A percentile compares a stretch with the other conserved stretches of the same genome.
Evolutionary conservation across 2,329 filamentous ascomycete species (phyloP).

Genomic region (Helminthosporium solani): DNA sequence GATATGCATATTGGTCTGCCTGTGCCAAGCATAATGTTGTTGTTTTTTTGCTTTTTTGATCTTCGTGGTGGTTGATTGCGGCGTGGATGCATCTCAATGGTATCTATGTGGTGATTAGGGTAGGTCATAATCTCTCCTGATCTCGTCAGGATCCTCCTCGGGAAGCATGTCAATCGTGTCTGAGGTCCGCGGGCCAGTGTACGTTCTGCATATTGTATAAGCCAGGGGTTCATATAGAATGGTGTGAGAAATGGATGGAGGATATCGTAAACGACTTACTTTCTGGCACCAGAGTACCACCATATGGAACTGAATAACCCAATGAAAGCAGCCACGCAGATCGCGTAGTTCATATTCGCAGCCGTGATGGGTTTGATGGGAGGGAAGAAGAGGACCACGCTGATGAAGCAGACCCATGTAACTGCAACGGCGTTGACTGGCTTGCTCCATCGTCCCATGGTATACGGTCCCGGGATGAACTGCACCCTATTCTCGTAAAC

Average conservation of each 20-base stretch:
- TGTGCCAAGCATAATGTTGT: too few relatives aligned
- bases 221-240: slow-evolving; percentile 1
- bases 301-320: slow-evolving; percentile 49
- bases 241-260: background rate
- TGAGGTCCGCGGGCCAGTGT: slow-evolving; percentile 60
- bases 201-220: slow-evolving; percentile 47
- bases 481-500: slow-evolving; percentile 54
- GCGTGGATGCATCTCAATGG: too few relatives aligned
- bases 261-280: slow-evolving; percentile 23
- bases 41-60: too few relatives aligned
- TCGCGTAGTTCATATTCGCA: slow-evolving; percentile 52
- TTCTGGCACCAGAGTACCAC: slow-evolving; percentile 47
- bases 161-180: slow-evolving; percentile 50
- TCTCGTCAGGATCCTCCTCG: slow-evolving; percentile 44
- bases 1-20: background rate
- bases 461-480: slow-evolving; percentile 60
- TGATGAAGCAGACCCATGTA: slow-evolving; percentile 64
- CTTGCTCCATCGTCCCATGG: slow-evolving; percentile 57
- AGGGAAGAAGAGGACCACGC: slow-evolving; percentile 58
- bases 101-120: background rate
- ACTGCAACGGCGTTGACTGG: slow-evolving; percentile 58
- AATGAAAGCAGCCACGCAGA: slow-evolving; percentile 51
- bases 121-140: slow-evolving; percentile 12
- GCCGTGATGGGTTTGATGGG: slow-evolving; percentile 46
- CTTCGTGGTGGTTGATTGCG: background rate